phyloP scores from a whole-genome alignment of 2,329 filamentous ascomycete species.

The Epicoccum sorghinum region DNA sequence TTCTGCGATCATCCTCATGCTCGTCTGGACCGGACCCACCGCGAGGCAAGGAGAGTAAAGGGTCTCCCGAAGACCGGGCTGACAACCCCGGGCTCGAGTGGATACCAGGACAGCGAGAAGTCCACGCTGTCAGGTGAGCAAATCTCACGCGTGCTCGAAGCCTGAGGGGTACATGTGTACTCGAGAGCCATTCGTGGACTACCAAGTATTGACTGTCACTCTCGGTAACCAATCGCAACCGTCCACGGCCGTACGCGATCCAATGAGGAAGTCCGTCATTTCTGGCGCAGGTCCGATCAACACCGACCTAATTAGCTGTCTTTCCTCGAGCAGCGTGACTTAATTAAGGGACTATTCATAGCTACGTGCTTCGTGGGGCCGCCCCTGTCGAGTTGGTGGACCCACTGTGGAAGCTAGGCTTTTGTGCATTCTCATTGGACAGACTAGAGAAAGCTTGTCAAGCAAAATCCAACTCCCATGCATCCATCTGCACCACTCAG shows the following conservation, averaged over 20 bases:
- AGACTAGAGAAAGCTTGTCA: conserved; percentile 45
- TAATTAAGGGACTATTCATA: conserved; percentile 46
- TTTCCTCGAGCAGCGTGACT: conserved; percentile 20
- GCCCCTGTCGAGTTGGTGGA: conserved; percentile 26
- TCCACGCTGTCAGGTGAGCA: conserved; percentile 45
- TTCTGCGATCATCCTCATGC: conserved; percentile 6
- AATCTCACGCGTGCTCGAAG: conserved; percentile 24
- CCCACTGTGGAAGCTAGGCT: conserved; percentile 27
- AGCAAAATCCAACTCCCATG: conserved; percentile 40
- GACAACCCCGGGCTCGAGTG: conserved; percentile 10
- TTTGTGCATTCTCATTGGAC: conserved; percentile 37
- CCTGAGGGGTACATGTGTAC: conserved; percentile 35
- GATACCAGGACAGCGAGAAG: conserved; percentile 15
- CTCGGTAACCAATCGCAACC: conserved; percentile 45
- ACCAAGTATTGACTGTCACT: conserved; percentile 42
- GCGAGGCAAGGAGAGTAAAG: conserved; percentile 14
- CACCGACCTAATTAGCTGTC: conserved; percentile 41
- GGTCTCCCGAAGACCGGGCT: conserved; percentile 27
- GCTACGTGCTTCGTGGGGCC: conserved; percentile 30
- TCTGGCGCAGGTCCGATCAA: conserved; percentile 16
- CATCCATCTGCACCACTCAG: conserved; percentile 38
- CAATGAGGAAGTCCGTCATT: conserved; percentile 28
- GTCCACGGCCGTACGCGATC: conserved; percentile 18
- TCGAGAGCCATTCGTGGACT: conserved; percentile 43
- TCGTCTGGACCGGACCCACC: conserved; percentile 11